Evolutionary conservation across 192 early-diverging fungal genomes (phyloP).

Genomic region (Haplosporangium gracile): DNA sequence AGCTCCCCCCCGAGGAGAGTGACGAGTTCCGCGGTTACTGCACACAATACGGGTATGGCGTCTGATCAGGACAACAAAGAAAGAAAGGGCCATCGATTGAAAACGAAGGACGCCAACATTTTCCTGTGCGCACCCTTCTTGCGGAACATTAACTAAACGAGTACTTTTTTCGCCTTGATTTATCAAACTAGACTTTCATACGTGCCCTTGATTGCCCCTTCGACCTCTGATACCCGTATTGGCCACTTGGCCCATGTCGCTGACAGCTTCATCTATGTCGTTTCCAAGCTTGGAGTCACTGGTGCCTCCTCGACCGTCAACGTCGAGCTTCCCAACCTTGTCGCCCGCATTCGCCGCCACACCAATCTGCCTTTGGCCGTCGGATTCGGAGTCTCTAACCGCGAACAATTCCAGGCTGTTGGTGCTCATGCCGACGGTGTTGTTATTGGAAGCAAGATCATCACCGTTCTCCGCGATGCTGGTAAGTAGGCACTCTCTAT

Average conservation of each 20-base stretch:
- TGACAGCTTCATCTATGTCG: constrained; percentile 96
- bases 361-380: constrained; percentile 92
- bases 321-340: constrained; percentile 75
- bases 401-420: constrained; percentile 91
- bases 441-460: constrained; percentile 94
- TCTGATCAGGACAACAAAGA: neutral
- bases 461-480: constrained; percentile 81
- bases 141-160: neutral
- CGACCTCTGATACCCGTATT: constrained; percentile 90
- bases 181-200: constrained; percentile 72
- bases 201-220: constrained; percentile 93
- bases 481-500: constrained; percentile 23
- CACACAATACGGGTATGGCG: constrained; percentile 68
- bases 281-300: constrained; percentile 94
- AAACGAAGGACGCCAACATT: neutral
- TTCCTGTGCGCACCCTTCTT: neutral
- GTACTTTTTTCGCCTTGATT: neutral
- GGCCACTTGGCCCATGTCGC: constrained; percentile 82
- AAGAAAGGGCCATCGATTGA: neutral
- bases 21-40: constrained; percentile 86
- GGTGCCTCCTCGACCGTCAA: constrained; percentile 82
- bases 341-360: constrained; percentile 84
- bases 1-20: constrained; percentile 97
- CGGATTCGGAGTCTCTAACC: constrained; percentile 95
- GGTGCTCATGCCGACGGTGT: constrained; percentile 93